Percentiles rank a stretch among this genome's conserved stretches.
These are phyloP conservation scores for Fusarium sp. DNA, from an alignment of 2,329 filamentous ascomycete genomes.

Conservation along the genomic window DNA sequence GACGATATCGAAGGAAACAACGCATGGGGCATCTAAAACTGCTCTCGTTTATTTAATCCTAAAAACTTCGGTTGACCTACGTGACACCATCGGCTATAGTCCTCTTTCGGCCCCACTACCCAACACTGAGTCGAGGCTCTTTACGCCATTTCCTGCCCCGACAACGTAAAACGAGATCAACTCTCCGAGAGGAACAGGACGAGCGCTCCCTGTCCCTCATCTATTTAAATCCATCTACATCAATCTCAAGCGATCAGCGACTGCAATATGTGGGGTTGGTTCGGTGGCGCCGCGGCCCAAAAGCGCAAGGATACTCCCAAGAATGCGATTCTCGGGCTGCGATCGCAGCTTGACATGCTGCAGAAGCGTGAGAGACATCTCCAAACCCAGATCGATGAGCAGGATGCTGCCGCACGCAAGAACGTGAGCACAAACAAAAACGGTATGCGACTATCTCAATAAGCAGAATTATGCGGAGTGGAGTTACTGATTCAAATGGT, in stretches of 20 bases:
- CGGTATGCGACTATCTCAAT: constrained; percentile 68
- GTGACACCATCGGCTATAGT: constrained; percentile 3
- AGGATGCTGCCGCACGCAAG: constrained; percentile 89
- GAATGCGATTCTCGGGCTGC: constrained; percentile 91
- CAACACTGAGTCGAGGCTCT: constrained; percentile 36
- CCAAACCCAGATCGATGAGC: constrained; percentile 92
- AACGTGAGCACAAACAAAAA: constrained; percentile 89
- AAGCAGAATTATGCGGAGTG: constrained; percentile 28
- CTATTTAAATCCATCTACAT: neutral
- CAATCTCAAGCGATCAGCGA: constrained; percentile 20
- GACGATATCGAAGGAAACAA: constrained; percentile 28
- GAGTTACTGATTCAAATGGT: constrained; percentile 42
- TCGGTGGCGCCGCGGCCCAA: constrained; percentile 84
- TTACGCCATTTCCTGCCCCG: constrained; percentile 45
- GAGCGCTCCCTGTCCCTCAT: constrained; percentile 24
- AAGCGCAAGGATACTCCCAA: constrained; percentile 95
- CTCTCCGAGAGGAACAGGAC: constrained; percentile 30
- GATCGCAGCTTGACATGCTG: constrained; percentile 94
- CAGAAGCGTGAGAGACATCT: constrained; percentile 95
- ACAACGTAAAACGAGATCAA: constrained; percentile 25
- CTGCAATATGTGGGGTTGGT: constrained; percentile 82
- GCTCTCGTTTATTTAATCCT: neutral
- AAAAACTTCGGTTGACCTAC: constrained; percentile 2
- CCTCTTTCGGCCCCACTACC: constrained; percentile 47
- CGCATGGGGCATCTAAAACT: neutral